These are phyloP conservation scores for Pythium rishiriense DNA, from an alignment of 352 stramenopile genomes.

Conservation along the genomic window DNA sequence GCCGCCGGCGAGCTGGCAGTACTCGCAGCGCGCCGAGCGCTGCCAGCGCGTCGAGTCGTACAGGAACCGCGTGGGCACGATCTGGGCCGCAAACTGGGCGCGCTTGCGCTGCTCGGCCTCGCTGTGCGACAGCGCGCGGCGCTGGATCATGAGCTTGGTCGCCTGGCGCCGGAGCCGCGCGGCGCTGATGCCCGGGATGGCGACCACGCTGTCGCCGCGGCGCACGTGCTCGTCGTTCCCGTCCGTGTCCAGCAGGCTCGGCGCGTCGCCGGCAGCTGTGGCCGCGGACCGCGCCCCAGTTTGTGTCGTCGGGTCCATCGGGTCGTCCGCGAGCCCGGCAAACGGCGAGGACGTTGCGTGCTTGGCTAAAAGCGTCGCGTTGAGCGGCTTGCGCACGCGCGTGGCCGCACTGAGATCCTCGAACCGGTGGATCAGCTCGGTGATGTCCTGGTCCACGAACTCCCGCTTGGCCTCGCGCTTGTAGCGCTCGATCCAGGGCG, in stretches of 20 bases:
- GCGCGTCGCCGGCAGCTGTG: neutral
- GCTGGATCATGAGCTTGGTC: conserved; percentile 27
- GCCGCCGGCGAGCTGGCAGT: conserved; percentile 57
- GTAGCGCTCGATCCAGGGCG: conserved; percentile 26
- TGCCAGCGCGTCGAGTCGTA: conserved; percentile 44
- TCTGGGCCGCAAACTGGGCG: conserved; percentile 19
- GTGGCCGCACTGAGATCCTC: conserved; percentile 4
- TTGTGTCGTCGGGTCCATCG: neutral
- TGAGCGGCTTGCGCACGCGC: conserved; percentile 19
- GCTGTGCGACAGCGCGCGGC: neutral
- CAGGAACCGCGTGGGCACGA: conserved; percentile 51
- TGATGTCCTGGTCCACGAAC: conserved; percentile 19
- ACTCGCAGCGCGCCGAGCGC: conserved; percentile 53
- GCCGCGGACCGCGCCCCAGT: neutral
- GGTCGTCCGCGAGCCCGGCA: conserved; percentile 23
- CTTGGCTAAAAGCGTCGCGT: conserved; percentile 20
- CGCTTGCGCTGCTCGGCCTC: conserved; percentile 16
- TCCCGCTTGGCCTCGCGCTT: conserved; percentile 18
- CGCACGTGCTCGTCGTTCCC: conserved; percentile 22
- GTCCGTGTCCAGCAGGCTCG: conserved; percentile 13
- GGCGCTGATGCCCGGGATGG: conserved; percentile 23
- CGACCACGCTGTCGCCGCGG: conserved; percentile 19
- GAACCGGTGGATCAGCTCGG: conserved; percentile 19
- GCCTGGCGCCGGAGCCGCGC: conserved; percentile 22
- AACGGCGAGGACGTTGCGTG: conserved; percentile 24